These are phyloP conservation scores for Mortierella sp. DNA, from an alignment of 371 early-diverging fungal species.

Conservation along the genomic window DNA sequence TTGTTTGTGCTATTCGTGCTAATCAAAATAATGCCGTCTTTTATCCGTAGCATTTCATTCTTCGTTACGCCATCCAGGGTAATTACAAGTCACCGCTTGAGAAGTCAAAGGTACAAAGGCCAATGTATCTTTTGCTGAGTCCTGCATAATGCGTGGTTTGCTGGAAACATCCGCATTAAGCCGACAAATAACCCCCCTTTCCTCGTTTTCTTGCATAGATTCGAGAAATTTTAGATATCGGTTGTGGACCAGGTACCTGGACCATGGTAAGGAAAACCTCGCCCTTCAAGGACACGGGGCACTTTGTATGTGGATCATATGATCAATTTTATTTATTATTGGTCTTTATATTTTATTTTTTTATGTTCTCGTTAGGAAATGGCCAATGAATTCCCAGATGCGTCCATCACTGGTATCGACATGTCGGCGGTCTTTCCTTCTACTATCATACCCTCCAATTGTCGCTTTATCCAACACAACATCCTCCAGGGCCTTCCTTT, in stretches of 20 bases:
- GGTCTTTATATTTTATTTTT: not conserved
- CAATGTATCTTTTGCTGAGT: too few species aligned
- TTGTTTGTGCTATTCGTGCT: not conserved
- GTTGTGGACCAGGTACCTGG: conserved; percentile 55
- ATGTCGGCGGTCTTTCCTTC: conserved; percentile 42
- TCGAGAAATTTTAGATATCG: conserved; percentile 36
- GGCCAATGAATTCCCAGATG: conserved; percentile 50
- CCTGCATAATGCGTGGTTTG: too few species aligned
- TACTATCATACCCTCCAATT: conserved; percentile 46
- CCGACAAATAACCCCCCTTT: not conserved
- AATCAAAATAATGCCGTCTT: not conserved
- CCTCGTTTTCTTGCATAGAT: conserved; percentile 13
- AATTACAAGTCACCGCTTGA: conserved; percentile 47
- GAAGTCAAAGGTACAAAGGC: conserved; percentile 42
- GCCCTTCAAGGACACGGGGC: not conserved
- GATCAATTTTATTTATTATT: not conserved
- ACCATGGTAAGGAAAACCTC: conserved; percentile 31
- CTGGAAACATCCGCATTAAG: too few species aligned
- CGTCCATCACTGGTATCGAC: conserved; percentile 43
- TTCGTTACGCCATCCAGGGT: conserved; percentile 47
- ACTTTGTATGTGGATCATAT: not conserved
- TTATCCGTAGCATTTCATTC: conserved; percentile 38
- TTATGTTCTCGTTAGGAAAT: conserved; percentile 33
- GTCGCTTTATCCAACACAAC: conserved; percentile 42
- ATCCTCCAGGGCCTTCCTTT: conserved; percentile 52